phyloP scores from a whole-genome alignment of 805 yeast species.

The Lipomyces orientalis region DNA sequence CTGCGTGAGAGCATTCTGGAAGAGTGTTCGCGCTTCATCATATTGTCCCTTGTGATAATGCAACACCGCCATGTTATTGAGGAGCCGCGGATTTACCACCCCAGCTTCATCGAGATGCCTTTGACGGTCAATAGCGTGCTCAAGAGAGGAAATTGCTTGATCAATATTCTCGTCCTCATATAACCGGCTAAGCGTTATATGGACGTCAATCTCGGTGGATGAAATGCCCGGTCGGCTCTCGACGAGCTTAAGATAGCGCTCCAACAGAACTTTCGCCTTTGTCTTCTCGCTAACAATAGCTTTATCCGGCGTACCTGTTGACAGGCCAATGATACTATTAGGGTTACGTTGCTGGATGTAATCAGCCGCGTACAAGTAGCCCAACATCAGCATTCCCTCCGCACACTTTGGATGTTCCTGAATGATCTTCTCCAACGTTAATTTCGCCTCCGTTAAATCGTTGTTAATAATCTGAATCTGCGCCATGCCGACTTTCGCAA shows the following conservation, averaged over 20 bases:
- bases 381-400: conserved; percentile 73
- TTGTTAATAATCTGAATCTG: conserved; percentile 80
- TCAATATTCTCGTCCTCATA: conserved; percentile 68
- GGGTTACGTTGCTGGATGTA: conserved; percentile 47
- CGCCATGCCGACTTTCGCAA: conserved; percentile 82
- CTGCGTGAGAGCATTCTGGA: conserved; percentile 54
- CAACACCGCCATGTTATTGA: conserved; percentile 86
- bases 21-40: conserved; percentile 62
- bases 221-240: conserved; percentile 58
- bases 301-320: conserved; percentile 29
- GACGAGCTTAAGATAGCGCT: conserved; percentile 69
- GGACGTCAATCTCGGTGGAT: conserved; percentile 66
- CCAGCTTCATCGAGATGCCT: conserved; percentile 42
- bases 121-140: conserved; percentile 63
- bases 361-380: conserved; percentile 64
- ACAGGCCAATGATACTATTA: conserved; percentile 14
- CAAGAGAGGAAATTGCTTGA: conserved; percentile 68
- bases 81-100: conserved; percentile 52
- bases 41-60: conserved; percentile 68
- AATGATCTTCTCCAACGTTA: conserved; percentile 78
- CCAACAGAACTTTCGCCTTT: conserved; percentile 69
- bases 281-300: conserved; percentile 45
- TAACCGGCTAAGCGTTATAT: conserved; percentile 68
- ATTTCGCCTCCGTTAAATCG: conserved; percentile 78
- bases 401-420: conserved; percentile 69